Conservation (phyloP, 352 stramenopile species). For the Globisporangium cystogenes region DNA sequence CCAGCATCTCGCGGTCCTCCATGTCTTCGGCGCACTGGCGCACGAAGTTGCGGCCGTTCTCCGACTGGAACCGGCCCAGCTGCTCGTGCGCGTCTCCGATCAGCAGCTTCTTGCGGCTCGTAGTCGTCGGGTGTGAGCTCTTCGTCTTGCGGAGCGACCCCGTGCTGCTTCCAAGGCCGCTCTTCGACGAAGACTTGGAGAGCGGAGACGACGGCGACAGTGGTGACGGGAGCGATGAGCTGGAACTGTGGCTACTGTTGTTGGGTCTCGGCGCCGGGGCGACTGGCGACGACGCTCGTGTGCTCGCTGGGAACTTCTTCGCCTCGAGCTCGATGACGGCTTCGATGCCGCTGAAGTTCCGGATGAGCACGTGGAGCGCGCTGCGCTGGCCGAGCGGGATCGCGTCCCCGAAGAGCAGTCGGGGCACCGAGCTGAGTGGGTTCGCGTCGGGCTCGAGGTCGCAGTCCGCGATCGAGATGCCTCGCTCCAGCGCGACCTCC, state of each 20-base stretch:
- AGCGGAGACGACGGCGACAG: not conserved
- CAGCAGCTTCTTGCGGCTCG: slow-evolving; percentile 17
- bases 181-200: not conserved
- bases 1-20: slow-evolving; percentile 44
- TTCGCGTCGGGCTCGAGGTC: slow-evolving; percentile 43
- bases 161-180: not conserved
- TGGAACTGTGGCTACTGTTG: not conserved
- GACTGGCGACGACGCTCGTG: not conserved
- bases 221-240: not conserved
- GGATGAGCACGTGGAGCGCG: slow-evolving; percentile 43
- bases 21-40: slow-evolving; percentile 27
- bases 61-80: slow-evolving; percentile 47
- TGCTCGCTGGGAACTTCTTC: slow-evolving; percentile 37
- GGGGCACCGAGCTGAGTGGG: slow-evolving; percentile 27
- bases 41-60: slow-evolving; percentile 38
- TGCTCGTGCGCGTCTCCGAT: slow-evolving; percentile 42
- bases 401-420: slow-evolving; percentile 55
- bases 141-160: not conserved
- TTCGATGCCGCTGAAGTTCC: slow-evolving; percentile 78
- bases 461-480: slow-evolving; percentile 33
- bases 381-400: slow-evolving; percentile 55
- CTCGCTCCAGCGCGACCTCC: slow-evolving; percentile 30
- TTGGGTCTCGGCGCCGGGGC: not conserved
- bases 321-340: slow-evolving; percentile 51
- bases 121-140: not conserved